Evolutionary conservation across 2,329 filamentous ascomycete species (phyloP).

Genomic region (Fusarium sp.): DNA sequence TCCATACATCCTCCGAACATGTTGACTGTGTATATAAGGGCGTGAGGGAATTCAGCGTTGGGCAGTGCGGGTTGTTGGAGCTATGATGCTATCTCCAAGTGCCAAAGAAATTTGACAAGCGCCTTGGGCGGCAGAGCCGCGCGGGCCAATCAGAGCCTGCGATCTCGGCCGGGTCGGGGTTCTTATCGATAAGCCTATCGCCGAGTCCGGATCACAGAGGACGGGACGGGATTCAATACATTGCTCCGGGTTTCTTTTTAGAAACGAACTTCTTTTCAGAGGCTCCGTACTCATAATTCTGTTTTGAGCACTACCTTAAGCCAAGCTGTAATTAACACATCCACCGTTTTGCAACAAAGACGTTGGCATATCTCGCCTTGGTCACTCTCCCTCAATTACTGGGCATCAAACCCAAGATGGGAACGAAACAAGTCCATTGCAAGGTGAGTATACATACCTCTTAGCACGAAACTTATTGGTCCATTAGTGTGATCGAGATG

Average conservation of each 20-base stretch:
- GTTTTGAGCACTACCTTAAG: too few relatives aligned
- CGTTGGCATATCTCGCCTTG: too few relatives aligned
- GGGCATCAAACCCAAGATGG: too few relatives aligned
- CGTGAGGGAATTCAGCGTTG: slow-evolving; percentile 3
- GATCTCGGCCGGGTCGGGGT: slow-evolving; percentile 33
- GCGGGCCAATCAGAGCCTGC: slow-evolving; percentile 23
- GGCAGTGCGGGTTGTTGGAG: slow-evolving; percentile 16
- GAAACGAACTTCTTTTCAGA: not conserved
- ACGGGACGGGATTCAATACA: not conserved
- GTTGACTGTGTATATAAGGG: slow-evolving; percentile 43
- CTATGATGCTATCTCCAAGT: slow-evolving; percentile 45
- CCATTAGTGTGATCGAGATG: too few relatives aligned
- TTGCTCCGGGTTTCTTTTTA: not conserved
- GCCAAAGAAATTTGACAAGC: slow-evolving; percentile 40
- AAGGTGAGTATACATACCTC: too few relatives aligned
- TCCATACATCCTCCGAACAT: slow-evolving; percentile 76
- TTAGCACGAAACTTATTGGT: too few relatives aligned
- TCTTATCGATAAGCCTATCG: slow-evolving; percentile 36
- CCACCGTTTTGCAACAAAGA: too few relatives aligned
- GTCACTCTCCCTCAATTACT: too few relatives aligned
- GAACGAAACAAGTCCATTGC: too few relatives aligned
- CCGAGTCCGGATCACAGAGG: not conserved
- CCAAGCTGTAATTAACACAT: too few relatives aligned
- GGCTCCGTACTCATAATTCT: too few relatives aligned
- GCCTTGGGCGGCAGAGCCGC: slow-evolving; percentile 7